phyloP scores from a whole-genome alignment of 306 rosid species.

The Quercus berberidifolia region DNA sequence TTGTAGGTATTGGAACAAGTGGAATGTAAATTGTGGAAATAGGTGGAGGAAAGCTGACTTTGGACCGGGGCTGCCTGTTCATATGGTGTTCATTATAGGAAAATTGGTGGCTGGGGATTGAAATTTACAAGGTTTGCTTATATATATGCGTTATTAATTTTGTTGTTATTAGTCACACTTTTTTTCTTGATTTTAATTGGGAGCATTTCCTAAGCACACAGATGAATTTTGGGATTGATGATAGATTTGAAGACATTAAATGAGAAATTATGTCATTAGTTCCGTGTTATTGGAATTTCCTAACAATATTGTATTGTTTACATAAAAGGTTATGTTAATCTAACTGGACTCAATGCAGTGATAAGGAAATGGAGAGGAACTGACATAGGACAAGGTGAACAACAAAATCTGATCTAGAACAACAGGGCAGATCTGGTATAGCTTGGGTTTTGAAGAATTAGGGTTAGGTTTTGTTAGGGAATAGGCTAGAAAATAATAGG shows the following conservation, averaged over 20 bases:
- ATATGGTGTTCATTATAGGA: slow-evolving; percentile 54
- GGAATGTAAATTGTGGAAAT: slow-evolving; percentile 57
- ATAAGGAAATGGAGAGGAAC: too few species aligned
- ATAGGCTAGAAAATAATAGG: too few species aligned
- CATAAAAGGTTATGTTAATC: not conserved
- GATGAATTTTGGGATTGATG: not conserved
- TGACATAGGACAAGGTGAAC: too few species aligned
- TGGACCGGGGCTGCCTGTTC: slow-evolving; percentile 65
- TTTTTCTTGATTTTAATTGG: not conserved
- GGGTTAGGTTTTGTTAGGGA: too few species aligned
- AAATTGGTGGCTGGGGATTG: slow-evolving; percentile 28
- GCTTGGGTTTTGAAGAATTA: too few species aligned
- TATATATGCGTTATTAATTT: not conserved
- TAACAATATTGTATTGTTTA: not conserved
- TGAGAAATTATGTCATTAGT: not conserved
- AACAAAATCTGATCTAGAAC: too few species aligned
- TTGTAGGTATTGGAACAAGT: slow-evolving; percentile 22
- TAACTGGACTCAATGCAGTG: too few species aligned
- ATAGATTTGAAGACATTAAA: not conserved
- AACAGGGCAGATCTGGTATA: too few species aligned
- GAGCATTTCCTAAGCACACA: not conserved
- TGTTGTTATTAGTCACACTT: not conserved
- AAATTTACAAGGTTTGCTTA: slow-evolving; percentile 46
- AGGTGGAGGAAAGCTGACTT: slow-evolving; percentile 75
- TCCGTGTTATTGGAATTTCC: not conserved